Percentiles rank a stretch among this genome's conserved stretches.
These are phyloP conservation scores for Ustilaginoidea virens DNA, from an alignment of 2,329 filamentous ascomycete species.

Conservation along the genomic window DNA sequence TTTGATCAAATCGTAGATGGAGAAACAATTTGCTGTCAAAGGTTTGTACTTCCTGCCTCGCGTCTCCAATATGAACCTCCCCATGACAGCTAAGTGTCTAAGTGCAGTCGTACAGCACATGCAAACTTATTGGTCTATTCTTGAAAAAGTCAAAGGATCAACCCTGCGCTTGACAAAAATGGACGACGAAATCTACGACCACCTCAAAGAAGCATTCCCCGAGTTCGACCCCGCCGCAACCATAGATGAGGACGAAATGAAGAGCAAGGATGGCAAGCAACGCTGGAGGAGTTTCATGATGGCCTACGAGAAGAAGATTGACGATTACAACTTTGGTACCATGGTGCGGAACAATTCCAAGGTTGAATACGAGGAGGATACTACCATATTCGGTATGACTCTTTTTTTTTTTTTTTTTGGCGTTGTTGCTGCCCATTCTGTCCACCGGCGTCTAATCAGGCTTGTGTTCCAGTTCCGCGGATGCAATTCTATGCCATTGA, in stretches of 20 bases:
- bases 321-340: conserved; percentile 96
- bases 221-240: conserved; percentile 74
- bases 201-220: conserved; percentile 77
- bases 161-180: conserved; percentile 79
- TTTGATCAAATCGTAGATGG: conserved; percentile 73
- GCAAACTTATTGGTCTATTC: conserved; percentile 91
- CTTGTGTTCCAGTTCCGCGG: conserved; percentile 27
- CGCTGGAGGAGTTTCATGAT: conserved; percentile 91
- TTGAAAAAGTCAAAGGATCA: conserved; percentile 83
- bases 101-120: conserved; percentile 72
- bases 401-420: neutral
- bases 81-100: no score
- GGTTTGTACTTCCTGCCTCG: conserved; percentile 29
- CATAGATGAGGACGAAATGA: conserved; percentile 89
- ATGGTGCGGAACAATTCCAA: conserved; percentile 70
- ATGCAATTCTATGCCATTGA: conserved; percentile 42
- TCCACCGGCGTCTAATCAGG: neutral
- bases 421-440: neutral
- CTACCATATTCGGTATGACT: conserved; percentile 72
- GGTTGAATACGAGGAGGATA: conserved; percentile 73
- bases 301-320: conserved; percentile 84
- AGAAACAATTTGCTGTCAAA: conserved; percentile 99
- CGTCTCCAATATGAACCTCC: neutral
- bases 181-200: conserved; percentile 86
- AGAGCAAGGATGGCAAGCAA: conserved; percentile 91